Conservation (phyloP, 2,329 filamentous ascomycete genomes). For the Penicillium sp. region DNA sequence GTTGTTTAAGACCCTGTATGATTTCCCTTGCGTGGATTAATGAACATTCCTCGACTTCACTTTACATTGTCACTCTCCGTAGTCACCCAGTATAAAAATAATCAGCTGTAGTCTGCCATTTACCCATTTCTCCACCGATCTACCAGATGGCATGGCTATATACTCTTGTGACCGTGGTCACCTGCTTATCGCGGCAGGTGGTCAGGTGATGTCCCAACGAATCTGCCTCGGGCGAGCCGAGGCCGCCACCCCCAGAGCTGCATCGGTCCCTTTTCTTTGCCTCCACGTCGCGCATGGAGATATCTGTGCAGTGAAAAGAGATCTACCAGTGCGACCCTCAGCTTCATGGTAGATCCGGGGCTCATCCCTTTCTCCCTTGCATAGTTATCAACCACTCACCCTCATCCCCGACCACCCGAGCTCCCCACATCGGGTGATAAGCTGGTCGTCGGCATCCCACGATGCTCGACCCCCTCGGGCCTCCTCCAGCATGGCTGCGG, state of each 20-base stretch:
- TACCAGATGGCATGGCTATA: neutral
- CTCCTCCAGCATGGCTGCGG: constrained; percentile 58
- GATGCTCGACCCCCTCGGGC: constrained; percentile 51
- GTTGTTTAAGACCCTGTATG: constrained; percentile 16
- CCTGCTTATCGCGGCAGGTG: constrained; percentile 14
- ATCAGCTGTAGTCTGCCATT: neutral
- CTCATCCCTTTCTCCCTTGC: constrained; percentile 5
- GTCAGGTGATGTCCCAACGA: constrained; percentile 27
- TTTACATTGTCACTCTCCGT: neutral
- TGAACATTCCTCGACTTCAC: constrained; percentile 8
- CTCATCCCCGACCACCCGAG: constrained; percentile 11
- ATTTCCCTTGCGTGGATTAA: constrained; percentile 22
- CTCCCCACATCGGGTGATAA: constrained; percentile 25
- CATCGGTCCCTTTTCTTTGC: constrained; percentile 12
- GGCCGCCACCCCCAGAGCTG: constrained; percentile 17
- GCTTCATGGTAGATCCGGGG: constrained; percentile 17
- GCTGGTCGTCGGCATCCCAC: constrained; percentile 22
- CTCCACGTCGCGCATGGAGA: constrained; percentile 17
- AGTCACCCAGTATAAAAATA: neutral
- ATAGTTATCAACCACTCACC: constrained; percentile 9
- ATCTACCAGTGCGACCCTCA: constrained; percentile 1
- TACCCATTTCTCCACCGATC: neutral
- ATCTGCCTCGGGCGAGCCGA: constrained; percentile 25
- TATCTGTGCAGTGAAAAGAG: constrained; percentile 9
- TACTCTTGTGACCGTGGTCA: constrained; percentile 12